Conservation (phyloP, 2,329 filamentous ascomycete species). For the Shiraia bambusicola region DNA sequence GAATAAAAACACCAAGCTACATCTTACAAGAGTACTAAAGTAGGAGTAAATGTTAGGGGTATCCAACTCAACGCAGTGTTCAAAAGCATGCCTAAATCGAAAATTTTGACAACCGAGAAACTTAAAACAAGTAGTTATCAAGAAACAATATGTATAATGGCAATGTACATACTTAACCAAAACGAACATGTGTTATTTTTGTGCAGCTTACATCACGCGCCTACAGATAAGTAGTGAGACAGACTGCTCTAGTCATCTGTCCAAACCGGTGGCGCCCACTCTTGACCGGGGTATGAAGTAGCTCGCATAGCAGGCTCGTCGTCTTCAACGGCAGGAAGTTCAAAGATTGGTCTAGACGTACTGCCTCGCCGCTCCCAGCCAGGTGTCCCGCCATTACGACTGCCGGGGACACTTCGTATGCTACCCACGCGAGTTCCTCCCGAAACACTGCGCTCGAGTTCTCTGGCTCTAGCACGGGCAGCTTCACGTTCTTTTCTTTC, state of each 20-base stretch:
- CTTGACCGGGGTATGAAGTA: constrained; percentile 69
- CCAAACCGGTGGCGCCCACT: constrained; percentile 61
- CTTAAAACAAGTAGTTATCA: no score
- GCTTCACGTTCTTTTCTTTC: constrained; percentile 31
- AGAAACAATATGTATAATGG: background rate
- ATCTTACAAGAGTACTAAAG: no score
- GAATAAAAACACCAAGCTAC: no score
- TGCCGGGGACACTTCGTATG: constrained; percentile 33
- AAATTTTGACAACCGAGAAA: no score
- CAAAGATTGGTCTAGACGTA: constrained; percentile 30
- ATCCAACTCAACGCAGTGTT: no score
- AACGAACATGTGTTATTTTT: no score
- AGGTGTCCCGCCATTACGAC: constrained; percentile 24
- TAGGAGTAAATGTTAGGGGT: no score
- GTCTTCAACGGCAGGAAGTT: constrained; percentile 45
- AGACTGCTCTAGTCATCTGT: constrained; percentile 34
- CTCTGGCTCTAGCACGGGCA: constrained; percentile 35
- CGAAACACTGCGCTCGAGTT: constrained; percentile 38
- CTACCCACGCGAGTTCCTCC: constrained; percentile 36
- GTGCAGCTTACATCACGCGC: no score
- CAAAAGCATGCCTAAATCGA: no score
- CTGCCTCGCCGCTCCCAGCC: constrained; percentile 33
- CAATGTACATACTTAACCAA: no score
- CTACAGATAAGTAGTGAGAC: no score
- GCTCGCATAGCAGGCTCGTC: constrained; percentile 62